A percentile compares a stretch with the other conserved stretches of the same genome.
Evolutionary conservation across 345 rosid species (phyloP).

Genomic region (Boechera retrofracta): DNA sequence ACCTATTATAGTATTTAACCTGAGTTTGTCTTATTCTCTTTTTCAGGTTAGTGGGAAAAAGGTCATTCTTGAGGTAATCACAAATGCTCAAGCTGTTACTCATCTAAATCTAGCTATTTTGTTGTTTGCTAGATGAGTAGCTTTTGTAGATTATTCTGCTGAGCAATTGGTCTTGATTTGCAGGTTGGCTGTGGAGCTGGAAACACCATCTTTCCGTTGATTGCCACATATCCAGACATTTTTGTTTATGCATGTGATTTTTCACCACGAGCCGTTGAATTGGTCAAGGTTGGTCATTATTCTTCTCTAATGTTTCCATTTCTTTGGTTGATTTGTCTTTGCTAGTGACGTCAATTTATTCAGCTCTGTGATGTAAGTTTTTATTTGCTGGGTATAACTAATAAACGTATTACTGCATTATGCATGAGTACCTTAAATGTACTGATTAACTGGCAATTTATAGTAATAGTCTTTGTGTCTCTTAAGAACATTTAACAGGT

Average conservation of each 20-base stretch:
- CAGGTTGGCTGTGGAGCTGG: constrained; percentile 99
- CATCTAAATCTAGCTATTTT: neutral
- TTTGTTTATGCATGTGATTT: constrained; percentile 93
- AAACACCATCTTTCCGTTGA: constrained; percentile 80
- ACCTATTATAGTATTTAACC: neutral
- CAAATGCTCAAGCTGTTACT: constrained; percentile 3
- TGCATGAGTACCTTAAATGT: neutral
- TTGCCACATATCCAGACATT: constrained; percentile 75
- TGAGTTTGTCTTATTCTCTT: constrained; percentile 3
- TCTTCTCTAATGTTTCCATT: constrained; percentile 2
- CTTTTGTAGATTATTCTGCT: neutral
- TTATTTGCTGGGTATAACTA: neutral
- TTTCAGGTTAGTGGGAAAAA: constrained; percentile 58
- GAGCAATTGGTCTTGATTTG: constrained; percentile 24
- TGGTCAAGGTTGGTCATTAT: constrained; percentile 77
- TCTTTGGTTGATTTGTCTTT: constrained; percentile 7
- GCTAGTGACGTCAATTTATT: constrained; percentile 9
- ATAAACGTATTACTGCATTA: neutral
- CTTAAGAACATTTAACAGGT: neutral
- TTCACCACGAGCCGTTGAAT: constrained; percentile 79
- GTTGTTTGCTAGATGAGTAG: constrained; percentile 1
- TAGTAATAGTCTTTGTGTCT: neutral
- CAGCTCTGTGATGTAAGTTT: constrained; percentile 5
- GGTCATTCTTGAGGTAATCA: constrained; percentile 72
- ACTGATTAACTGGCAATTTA: neutral